These are phyloP conservation scores for Hygrophila difformis DNA, from an alignment of 257 asterid genomes.

Conservation along the genomic window DNA sequence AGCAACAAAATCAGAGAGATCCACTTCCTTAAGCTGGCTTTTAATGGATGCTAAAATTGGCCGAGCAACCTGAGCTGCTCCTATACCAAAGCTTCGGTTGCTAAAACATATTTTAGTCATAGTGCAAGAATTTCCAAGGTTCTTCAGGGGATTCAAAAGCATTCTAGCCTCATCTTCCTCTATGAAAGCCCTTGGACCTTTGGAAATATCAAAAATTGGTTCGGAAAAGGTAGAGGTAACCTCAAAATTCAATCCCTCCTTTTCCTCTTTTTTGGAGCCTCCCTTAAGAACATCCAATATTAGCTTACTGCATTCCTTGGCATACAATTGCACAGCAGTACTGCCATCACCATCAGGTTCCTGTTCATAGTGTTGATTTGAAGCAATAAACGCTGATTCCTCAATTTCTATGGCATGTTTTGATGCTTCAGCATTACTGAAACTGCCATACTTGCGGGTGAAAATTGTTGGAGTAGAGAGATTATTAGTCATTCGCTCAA, in stretches of 20 bases:
- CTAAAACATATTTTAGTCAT: constrained; percentile 86
- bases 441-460: constrained; percentile 77
- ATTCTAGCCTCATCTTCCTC: constrained; percentile 70
- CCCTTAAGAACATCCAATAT: constrained; percentile 67
- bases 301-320: constrained; percentile 85
- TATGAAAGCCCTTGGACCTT: constrained; percentile 74
- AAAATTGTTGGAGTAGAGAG: constrained; percentile 88
- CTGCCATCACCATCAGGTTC: constrained; percentile 98
- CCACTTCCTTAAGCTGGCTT: constrained; percentile 81
- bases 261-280: not conserved
- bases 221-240: constrained; percentile 21
- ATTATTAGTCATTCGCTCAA: constrained; percentile 70
- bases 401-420: constrained; percentile 60
- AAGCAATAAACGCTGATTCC: constrained; percentile 56
- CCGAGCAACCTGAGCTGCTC: constrained; percentile 74
- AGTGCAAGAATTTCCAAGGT: constrained; percentile 58
- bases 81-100: constrained; percentile 84
- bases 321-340: constrained; percentile 89
- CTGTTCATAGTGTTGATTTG: constrained; percentile 57
- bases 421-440: constrained; percentile 44
- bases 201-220: constrained; percentile 70
- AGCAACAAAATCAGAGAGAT: constrained; percentile 91
- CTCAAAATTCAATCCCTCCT: not conserved
- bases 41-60: constrained; percentile 69
- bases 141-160: constrained; percentile 68